Base-by-base conservation (phyloP, 2,329 filamentous ascomycete species). In the Diaporthe citri region DNA sequence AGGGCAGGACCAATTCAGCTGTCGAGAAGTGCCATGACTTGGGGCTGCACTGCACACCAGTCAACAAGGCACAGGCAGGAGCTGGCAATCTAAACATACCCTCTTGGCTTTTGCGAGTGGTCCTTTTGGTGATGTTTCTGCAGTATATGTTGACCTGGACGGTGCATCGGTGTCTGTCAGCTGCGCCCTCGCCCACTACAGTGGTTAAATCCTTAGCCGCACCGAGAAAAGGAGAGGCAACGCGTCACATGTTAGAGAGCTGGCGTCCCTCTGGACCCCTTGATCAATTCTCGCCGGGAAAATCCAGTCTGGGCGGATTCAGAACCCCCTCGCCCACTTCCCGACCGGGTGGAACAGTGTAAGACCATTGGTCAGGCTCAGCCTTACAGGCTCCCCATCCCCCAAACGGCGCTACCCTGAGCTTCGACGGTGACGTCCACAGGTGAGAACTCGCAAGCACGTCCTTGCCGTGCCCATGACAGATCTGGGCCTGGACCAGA, bases 311-410 rank as follows among this genome's bases (percentile, higher is more conserved):
- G 20, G 60, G 62, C 62, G 1, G 6, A 34, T 22, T 28, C 57
- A 28, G 31, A 20, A 52, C 22, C 31, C 41, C n/a, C 8, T 39
- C n/a, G 31, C 70, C 70, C 70, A 64, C 56, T 62, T 62, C 46
- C 55, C 56, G 41, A 31, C 17, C 12, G 10, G 10, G 7, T 17
- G 12, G 10, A 60, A 60, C 28, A 39, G 71, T 75, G 71, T 75
- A 75, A 75, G 70, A 75, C 70, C 13, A 75, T 75, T 75, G 74
- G 74, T 46, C 62, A 70, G n/a, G 25, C 52, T 62, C 71, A 70
- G 25, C 62, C 51, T 48, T 48, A 75, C 48, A 20, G 51, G 25
- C 43, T 31, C 20, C 48, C 41, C 22, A 25, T 13, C 59, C 59
- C 39, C 25, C 9, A 22, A 48, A 41, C 25, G 39, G 34, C 67